Evolutionary conservation across 179 eudicot species (phyloP).

Genomic region (Camellia oleifera): DNA sequence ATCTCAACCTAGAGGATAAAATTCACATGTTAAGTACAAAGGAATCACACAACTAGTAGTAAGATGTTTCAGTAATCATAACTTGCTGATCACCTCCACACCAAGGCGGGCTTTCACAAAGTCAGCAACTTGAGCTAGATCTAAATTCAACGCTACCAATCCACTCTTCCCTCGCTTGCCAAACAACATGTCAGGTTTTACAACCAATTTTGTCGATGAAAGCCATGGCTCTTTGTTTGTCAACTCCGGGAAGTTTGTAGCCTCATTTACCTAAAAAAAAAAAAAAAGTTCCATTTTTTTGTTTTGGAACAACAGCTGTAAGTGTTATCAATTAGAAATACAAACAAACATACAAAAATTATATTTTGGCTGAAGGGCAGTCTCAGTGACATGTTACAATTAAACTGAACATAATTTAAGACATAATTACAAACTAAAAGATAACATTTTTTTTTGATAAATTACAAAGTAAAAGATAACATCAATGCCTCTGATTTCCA

Average conservation of each 20-base stretch:
- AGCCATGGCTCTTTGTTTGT: conserved; percentile 77
- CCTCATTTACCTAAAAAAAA: conserved; percentile 49
- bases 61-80: neutral
- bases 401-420: neutral
- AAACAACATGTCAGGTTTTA: conserved; percentile 90
- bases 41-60: neutral
- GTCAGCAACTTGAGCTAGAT: conserved; percentile 78
- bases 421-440: neutral
- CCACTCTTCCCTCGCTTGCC: conserved; percentile 98
- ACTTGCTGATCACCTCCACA: conserved; percentile 50
- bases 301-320: neutral
- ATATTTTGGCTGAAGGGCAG: neutral
- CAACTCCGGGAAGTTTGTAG: conserved; percentile 65
- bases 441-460: neutral
- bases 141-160: conserved; percentile 79
- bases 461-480: neutral
- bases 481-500: neutral
- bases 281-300: neutral
- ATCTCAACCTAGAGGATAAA: conserved; percentile 57
- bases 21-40: neutral
- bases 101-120: conserved; percentile 84
- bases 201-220: conserved; percentile 79
- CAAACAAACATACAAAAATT: neutral
- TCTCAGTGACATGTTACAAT: neutral
- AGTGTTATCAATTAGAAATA: neutral